phyloP scores from a whole-genome alignment of 768 basidiomycete genomes.

The Floccularia luteovirens region DNA sequence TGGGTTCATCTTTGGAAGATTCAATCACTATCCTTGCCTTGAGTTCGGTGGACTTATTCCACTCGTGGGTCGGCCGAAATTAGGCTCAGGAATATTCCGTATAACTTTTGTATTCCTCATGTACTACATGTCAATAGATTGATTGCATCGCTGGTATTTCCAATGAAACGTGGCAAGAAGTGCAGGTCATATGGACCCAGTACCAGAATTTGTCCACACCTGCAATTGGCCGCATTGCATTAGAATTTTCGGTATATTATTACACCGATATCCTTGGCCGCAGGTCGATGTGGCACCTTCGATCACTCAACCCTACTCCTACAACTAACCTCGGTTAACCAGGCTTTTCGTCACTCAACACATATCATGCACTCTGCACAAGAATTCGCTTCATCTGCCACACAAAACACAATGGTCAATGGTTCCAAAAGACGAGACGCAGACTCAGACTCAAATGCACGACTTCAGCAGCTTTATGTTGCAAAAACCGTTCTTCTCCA shows the following conservation, averaged over 20 bases:
- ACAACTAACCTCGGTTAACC: too few species aligned
- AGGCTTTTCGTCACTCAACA: too few species aligned
- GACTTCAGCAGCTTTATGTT: conserved; percentile 56
- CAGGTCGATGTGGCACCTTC: too few species aligned
- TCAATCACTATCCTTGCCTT: conserved; percentile 50
- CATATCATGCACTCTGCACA: neutral
- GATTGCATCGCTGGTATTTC: too few species aligned
- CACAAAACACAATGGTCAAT: conserved; percentile 11
- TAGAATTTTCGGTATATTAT: too few species aligned
- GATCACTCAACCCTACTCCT: too few species aligned
- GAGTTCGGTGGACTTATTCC: conserved; percentile 65
- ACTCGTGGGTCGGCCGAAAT: conserved; percentile 67
- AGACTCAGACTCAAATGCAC: conserved; percentile 11
- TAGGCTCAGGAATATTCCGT: conserved; percentile 61
- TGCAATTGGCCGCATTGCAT: too few species aligned
- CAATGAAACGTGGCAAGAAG: too few species aligned
- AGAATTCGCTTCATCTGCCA: neutral
- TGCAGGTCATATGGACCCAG: too few species aligned
- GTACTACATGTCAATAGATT: neutral
- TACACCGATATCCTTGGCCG: too few species aligned
- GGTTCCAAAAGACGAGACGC: neutral
- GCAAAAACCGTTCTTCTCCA: conserved; percentile 63
- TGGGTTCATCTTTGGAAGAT: conserved; percentile 59
- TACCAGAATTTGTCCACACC: too few species aligned
- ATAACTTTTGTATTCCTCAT: conserved; percentile 8